Conservation (phyloP, 768 basidiomycete species). For the Udeniomyces megalosporus region DNA sequence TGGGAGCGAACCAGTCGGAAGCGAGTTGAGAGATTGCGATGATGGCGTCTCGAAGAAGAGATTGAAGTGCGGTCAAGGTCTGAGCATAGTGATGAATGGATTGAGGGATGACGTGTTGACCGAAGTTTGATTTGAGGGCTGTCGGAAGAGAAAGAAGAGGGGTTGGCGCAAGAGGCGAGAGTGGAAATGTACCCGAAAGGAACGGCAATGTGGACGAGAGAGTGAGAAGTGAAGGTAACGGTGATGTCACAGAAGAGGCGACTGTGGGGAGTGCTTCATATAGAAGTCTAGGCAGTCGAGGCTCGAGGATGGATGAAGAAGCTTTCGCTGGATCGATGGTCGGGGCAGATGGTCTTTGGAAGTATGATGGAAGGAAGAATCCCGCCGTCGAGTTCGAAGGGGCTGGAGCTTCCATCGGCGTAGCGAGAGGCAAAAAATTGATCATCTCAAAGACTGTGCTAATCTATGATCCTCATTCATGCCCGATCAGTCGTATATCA, state of each 20-base stretch:
- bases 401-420: background rate
- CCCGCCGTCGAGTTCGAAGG: background rate
- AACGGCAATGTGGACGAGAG: background rate
- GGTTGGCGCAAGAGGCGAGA: background rate
- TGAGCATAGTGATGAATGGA: background rate
- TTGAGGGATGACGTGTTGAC: too few relatives aligned
- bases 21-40: background rate
- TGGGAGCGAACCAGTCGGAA: background rate
- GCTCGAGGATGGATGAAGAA: background rate
- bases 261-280: background rate
- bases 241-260: background rate
- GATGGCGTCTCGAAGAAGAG: background rate
- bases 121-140: background rate
- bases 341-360: background rate
- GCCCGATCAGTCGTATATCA: background rate
- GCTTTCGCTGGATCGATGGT: background rate
- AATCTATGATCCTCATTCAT: background rate
- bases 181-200: slow-evolving; percentile 7
- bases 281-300: background rate
- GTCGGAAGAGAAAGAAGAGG: background rate
- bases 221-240: background rate
- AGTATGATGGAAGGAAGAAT: background rate
- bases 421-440: background rate
- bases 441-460: background rate
- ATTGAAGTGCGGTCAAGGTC: background rate